phyloP scores from a whole-genome alignment of 768 basidiomycete species.

The Phaffia australis region DNA sequence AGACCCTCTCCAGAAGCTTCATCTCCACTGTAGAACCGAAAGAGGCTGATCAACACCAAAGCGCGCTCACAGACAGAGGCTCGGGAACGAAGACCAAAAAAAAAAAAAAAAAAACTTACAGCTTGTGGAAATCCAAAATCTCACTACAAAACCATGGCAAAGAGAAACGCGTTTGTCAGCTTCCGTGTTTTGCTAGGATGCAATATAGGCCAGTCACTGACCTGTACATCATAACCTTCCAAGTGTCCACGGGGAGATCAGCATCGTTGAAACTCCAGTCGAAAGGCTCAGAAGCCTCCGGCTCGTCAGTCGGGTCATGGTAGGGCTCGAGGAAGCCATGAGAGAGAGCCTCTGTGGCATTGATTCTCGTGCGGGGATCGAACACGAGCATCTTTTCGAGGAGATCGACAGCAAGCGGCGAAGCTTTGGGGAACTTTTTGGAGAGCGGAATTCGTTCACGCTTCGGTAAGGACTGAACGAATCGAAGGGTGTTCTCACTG shows the following conservation, averaged over 20 bases:
- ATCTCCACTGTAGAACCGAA: not conserved
- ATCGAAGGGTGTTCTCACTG: conserved; percentile 80
- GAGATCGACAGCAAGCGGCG: conserved; percentile 76
- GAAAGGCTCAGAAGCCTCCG: conserved; percentile 81
- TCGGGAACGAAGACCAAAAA: not conserved
- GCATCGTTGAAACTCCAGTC: conserved; percentile 99
- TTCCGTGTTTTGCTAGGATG: too few relatives aligned
- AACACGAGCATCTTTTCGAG: conserved; percentile 99
- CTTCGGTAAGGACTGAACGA: conserved; percentile 96
- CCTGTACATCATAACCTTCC: conserved; percentile 99
- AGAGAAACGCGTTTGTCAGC: too few relatives aligned
- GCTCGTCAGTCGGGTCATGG: conserved; percentile 97
- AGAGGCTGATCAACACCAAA: not conserved
- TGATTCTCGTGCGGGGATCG: conserved; percentile 93
- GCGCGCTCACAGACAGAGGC: not conserved
- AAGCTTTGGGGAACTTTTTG: conserved; percentile 73
- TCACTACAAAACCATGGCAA: too few relatives aligned
- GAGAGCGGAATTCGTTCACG: conserved; percentile 89
- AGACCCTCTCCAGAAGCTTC: not conserved
- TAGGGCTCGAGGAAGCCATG: conserved; percentile 95
- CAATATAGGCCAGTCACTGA: not conserved
- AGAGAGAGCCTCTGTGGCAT: conserved; percentile 73
- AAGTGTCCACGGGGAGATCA: conserved; percentile 93
- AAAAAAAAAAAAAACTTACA: not conserved
- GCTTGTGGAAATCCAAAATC: conserved; percentile 48